phyloP scores from a whole-genome alignment of 139 green algal species.

The Auxenochlorella pyrenoidosa region DNA sequence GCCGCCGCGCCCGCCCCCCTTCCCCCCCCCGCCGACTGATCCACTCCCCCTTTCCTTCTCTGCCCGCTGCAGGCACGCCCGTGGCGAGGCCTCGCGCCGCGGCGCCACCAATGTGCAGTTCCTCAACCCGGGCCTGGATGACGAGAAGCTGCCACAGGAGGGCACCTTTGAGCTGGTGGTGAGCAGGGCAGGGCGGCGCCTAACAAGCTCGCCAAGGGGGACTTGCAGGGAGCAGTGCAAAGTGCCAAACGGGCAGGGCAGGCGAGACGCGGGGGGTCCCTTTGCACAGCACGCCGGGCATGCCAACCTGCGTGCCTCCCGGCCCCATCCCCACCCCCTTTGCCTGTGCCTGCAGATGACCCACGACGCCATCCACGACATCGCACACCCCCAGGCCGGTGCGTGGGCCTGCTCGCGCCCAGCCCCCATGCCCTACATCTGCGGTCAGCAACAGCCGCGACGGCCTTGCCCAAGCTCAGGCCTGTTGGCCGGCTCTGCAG shows the following conservation, averaged over 20 bases:
- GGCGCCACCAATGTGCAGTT: slow-evolving; percentile 32
- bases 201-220: no score
- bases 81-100: neutral
- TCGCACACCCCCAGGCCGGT: slow-evolving; percentile 31
- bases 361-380: slow-evolving; percentile 53
- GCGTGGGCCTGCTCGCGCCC: neutral
- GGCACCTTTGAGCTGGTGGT: slow-evolving; percentile 32
- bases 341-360: slow-evolving; percentile 18
- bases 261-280: no score
- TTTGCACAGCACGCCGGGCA: no score
- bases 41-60: neutral
- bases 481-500: no score
- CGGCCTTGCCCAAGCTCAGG: no score
- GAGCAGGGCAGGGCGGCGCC: neutral
- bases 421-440: no score
- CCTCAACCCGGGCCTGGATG: slow-evolving; percentile 34
- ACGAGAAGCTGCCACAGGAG: slow-evolving; percentile 23
- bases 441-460: no score
- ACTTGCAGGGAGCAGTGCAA: no score
- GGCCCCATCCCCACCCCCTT: neutral
- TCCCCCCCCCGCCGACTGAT: no score
- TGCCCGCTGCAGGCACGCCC: neutral
- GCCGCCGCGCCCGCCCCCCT: no score
- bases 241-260: no score
- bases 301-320: no score